These are phyloP conservation scores for Pichia sp. DNA, from an alignment of 1,139 yeast species.

Conservation along the genomic window DNA sequence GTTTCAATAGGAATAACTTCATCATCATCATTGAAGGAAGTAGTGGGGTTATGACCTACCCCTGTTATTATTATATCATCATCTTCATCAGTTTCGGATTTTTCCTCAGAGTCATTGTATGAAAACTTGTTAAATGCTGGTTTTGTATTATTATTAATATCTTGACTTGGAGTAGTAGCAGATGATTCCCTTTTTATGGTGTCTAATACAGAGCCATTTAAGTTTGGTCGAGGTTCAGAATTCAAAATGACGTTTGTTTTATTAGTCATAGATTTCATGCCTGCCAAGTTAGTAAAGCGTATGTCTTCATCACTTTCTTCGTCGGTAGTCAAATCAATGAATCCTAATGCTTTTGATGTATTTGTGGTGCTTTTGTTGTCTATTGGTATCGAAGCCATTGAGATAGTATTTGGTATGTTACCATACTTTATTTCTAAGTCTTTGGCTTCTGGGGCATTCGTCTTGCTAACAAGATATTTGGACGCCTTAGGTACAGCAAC, in stretches of 20 bases:
- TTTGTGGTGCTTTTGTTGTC: background rate
- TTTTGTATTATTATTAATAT: background rate
- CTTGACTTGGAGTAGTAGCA: background rate
- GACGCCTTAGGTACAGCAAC: background rate
- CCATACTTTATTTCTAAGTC: background rate
- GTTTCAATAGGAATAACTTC: background rate
- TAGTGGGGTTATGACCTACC: slow-evolving; percentile 2
- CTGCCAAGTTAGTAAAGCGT: background rate
- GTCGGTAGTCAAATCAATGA: slow-evolving; percentile 18
- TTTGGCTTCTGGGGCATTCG: background rate
- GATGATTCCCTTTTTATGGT: background rate
- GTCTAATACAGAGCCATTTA: no score
- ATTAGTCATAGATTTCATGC: background rate
- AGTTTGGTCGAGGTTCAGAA: background rate
- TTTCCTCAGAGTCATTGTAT: slow-evolving; percentile 17
- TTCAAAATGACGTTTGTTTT: background rate
- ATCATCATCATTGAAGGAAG: background rate
- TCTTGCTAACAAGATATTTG: background rate
- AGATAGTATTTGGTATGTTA: background rate
- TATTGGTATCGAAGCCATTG: slow-evolving; percentile 3
- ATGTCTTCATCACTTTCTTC: slow-evolving; percentile 15
- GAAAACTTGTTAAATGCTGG: slow-evolving; percentile 11
- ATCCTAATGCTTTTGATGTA: background rate
- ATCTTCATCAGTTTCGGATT: slow-evolving; percentile 8
- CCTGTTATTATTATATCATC: slow-evolving; percentile 23